phyloP scores from a whole-genome alignment of 495 filamentous ascomycete genomes.

The Penicillium pancosmium region DNA sequence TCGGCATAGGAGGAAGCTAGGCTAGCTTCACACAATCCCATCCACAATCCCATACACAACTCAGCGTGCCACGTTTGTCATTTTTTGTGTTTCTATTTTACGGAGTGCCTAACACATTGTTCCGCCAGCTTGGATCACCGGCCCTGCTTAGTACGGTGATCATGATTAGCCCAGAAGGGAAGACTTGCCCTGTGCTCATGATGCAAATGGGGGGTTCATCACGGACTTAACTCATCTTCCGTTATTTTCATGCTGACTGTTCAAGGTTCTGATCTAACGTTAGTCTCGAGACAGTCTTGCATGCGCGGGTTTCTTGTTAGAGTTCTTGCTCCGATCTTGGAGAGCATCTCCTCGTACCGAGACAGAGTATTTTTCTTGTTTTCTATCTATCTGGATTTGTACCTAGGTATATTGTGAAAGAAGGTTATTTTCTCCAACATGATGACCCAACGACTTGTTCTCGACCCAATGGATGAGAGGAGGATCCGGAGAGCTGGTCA shows the following conservation, averaged over 20 bases:
- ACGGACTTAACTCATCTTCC: slow-evolving; percentile 3
- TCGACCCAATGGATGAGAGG: neutral
- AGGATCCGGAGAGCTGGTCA: neutral
- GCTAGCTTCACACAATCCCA: no score
- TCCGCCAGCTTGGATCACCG: neutral
- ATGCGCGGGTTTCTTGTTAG: neutral
- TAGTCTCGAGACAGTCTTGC: neutral
- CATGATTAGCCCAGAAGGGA: neutral
- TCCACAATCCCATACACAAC: no score
- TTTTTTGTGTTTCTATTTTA: neutral
- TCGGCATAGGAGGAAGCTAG: no score
- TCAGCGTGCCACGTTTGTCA: neutral
- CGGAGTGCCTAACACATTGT: neutral
- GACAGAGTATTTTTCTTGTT: no score
- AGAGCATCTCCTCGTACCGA: no score
- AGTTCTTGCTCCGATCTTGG: slow-evolving; percentile 1
- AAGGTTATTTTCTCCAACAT: no score
- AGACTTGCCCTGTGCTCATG: slow-evolving; percentile 6
- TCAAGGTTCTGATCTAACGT: slow-evolving; percentile 1
- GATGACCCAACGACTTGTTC: neutral
- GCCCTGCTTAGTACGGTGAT: neutral
- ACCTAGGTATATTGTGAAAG: no score
- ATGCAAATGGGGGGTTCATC: neutral
- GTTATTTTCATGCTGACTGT: neutral
- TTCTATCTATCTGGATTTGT: no score